Percentiles rank a stretch among this genome's conserved stretches.
phyloP scores from a whole-genome alignment of 768 basidiomycete genomes.

The Russula abietina region DNA sequence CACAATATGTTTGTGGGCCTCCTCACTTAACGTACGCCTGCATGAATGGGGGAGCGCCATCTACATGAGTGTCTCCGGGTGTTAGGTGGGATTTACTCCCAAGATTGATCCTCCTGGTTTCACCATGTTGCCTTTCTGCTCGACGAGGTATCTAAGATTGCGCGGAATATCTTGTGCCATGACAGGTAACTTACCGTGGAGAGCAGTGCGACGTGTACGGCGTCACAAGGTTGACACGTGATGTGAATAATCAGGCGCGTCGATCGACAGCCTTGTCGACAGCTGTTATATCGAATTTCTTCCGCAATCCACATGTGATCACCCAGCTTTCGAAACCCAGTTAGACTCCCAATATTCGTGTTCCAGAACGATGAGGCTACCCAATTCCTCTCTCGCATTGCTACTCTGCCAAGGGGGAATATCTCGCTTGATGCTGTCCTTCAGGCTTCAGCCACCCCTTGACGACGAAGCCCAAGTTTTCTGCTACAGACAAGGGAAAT shows the following conservation, averaged over 20 bases:
- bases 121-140: slow-evolving; percentile 9
- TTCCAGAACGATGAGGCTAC: slow-evolving; percentile 29
- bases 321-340: too few species aligned
- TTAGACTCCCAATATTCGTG: slow-evolving; percentile 19
- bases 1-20: slow-evolving; percentile 73
- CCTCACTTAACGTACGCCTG: slow-evolving; percentile 67
- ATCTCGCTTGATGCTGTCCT: slow-evolving; percentile 41
- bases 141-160: slow-evolving; percentile 16
- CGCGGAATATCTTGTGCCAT: slow-evolving; percentile 18
- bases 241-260: too few species aligned
- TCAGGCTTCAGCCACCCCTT: slow-evolving; percentile 50
- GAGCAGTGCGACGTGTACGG: too few species aligned
- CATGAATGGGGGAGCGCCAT: slow-evolving; percentile 34
- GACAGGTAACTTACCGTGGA: too few species aligned
- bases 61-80: slow-evolving; percentile 17
- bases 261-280: too few species aligned
- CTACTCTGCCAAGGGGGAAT: slow-evolving; percentile 26
- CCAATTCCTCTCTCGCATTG: slow-evolving; percentile 29
- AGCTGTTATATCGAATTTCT: neutral
- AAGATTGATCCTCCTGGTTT: slow-evolving; percentile 5
- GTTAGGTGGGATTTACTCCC: slow-evolving; percentile 4
- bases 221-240: too few species aligned
- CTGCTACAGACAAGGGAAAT: slow-evolving; percentile 47
- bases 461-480: slow-evolving; percentile 50
- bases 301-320: neutral